Evolutionary conservation across 2,329 filamentous ascomycete genomes (phyloP), one percentile per base, ranked within the genome.

Genomic region (Ophidiomyces ophidiicola): DNA sequence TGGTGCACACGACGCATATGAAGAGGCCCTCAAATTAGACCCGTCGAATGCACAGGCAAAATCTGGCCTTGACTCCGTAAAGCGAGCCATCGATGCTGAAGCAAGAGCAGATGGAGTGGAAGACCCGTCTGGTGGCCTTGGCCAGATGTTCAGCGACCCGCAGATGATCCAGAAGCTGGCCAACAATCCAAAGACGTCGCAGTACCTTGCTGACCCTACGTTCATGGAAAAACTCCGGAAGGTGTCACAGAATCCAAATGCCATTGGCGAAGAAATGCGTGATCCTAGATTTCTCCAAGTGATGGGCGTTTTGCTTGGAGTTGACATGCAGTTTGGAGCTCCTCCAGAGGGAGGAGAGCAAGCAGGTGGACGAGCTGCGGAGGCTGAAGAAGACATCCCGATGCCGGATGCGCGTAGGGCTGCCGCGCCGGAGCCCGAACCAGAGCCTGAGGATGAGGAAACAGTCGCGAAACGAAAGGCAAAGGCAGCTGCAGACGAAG

Each of bases 271-370:
- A 44, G 75, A 90, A 48, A 86, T 98, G 64, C 74, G 78, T 49
- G 90, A 98, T 57, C 88, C 87, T 4, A 72, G 90, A 45, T 86
- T 98, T 73, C 70, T 98, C 50, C 82, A 92, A 60, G 88, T 96
- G 14, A 80, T 98, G 64, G 85, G 87, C 51, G 90, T 94, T 17
- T 61, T 94, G 49, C 77, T 98, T 68, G 90, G 90, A 31, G 80
- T 98, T 34, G 87, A 96, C 57, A 87, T 98, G 81, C 76, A 74
- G 45, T 79, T 86, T 48, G 71, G 69, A 30, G 66, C 62, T 42
- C 69, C 70, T 23, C 65, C 64, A 6, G 67, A 64, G 32, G 69
- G 58, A 34, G 61, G 53, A 39, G 64, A 57, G 12, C 59, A 59
- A 6, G 57, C 62, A 28, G 58, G 56, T 24, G 53, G 54, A 14